These are phyloP conservation scores for Aspergillus jensenii DNA, from an alignment of 2,329 filamentous ascomycete species.

Conservation along the genomic window DNA sequence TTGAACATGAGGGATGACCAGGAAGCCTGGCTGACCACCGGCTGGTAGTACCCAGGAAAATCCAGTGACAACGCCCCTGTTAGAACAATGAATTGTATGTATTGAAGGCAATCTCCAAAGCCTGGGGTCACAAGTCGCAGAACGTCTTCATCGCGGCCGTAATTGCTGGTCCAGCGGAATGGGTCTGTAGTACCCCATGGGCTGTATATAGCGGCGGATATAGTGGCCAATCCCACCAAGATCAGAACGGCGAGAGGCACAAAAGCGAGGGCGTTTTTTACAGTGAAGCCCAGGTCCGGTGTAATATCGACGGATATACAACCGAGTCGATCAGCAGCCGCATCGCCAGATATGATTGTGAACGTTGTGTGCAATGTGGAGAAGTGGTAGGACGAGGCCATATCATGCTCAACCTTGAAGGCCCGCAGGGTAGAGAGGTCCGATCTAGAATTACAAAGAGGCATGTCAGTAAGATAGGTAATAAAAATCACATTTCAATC, in stretches of 20 bases:
- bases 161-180: slow-evolving; percentile 97
- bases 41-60: slow-evolving; percentile 94
- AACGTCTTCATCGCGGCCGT: slow-evolving; percentile 88
- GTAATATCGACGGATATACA: slow-evolving; percentile 83
- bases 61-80: slow-evolving; percentile 83
- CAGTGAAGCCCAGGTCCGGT: slow-evolving; percentile 70
- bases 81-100: slow-evolving; percentile 88
- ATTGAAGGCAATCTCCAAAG: slow-evolving; percentile 94
- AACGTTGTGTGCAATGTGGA: slow-evolving; percentile 75
- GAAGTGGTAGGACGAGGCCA: slow-evolving; percentile 83
- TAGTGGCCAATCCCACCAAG: slow-evolving; percentile 76
- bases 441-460: slow-evolving; percentile 30
- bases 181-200: slow-evolving; percentile 91
- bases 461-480: neutral
- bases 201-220: slow-evolving; percentile 82
- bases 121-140: slow-evolving; percentile 90
- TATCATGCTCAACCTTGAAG: slow-evolving; percentile 70
- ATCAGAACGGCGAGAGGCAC: slow-evolving; percentile 76
- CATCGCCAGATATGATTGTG: slow-evolving; percentile 72
- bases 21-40: slow-evolving; percentile 78
- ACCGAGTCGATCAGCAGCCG: slow-evolving; percentile 62
- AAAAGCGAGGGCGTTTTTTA: slow-evolving; percentile 70
- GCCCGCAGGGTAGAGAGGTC: slow-evolving; percentile 61
- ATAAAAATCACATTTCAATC: neutral
- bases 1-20: slow-evolving; percentile 96